These are phyloP conservation scores for Atkinsonella texensis DNA, from an alignment of 2,329 filamentous ascomycete species.

Conservation along the genomic window DNA sequence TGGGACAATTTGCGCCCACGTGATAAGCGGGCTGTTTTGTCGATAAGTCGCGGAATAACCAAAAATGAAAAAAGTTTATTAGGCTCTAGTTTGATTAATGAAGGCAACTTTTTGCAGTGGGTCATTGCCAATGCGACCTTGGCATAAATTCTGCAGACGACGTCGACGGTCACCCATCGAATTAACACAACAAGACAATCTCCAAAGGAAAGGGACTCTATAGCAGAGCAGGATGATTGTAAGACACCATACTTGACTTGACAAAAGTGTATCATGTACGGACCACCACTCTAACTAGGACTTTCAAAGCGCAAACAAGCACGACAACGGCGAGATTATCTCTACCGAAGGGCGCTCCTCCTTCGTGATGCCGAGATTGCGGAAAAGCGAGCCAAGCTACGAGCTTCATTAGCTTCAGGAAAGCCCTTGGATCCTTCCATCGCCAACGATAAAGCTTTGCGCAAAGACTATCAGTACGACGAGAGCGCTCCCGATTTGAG, in stretches of 20 bases:
- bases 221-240: constrained; percentile 7
- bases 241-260: neutral
- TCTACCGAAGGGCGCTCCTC: constrained; percentile 79
- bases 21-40: constrained; percentile 23
- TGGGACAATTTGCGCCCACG: constrained; percentile 30
- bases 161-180: neutral
- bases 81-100: neutral
- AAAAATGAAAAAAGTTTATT: neutral
- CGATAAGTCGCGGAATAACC: constrained; percentile 15
- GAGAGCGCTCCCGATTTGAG: constrained; percentile 62
- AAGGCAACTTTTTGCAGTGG: neutral
- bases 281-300: neutral
- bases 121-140: neutral
- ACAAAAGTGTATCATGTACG: neutral
- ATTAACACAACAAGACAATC: neutral
- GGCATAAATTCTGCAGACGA: neutral
- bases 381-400: constrained; percentile 79
- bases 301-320: constrained; percentile 25
- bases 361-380: constrained; percentile 86
- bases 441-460: constrained; percentile 72
- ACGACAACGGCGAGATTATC: constrained; percentile 40
- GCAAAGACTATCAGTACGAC: constrained; percentile 88
- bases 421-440: constrained; percentile 73
- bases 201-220: neutral
- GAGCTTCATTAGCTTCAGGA: constrained; percentile 76